Base-by-base conservation (phyloP, 2,329 filamentous ascomycete genomes). In the Verticillium nonalfalfae region DNA sequence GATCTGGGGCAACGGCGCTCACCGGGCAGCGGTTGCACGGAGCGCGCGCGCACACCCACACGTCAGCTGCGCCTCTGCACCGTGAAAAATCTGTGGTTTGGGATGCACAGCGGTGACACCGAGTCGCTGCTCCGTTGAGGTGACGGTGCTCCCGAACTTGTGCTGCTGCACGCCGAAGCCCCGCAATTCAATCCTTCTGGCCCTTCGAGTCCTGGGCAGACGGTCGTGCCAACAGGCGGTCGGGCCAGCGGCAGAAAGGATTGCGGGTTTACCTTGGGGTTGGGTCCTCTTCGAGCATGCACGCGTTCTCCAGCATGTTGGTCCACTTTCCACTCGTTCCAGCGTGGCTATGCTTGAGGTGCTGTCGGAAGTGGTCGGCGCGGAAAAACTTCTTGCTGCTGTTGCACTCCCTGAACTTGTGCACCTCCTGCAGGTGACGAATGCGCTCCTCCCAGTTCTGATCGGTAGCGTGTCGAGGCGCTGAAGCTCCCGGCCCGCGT, bases 271-370 rank as follows among this genome's bases (percentile, higher is more conserved):
- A 74, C 56, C 74, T 70, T 52, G 75, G 74, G 40, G 76, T 82
- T 35, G 85, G 81, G 60, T 97, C 93, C 72, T 96, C 83, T 60
- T 89, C 93, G 74, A 93, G 87, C 91, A 98, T 96, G 77, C 95
- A 99, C 5, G 93, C 92, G 72, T 92, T 96, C 74, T 99, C 95
- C 38, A 99, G 81, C 83, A 97, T 93, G 75, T 98, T 98, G 13
- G 95, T 99, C 95, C 95, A 99, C 76, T 98, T 98, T 36, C 95
- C 95, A 75, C 93, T 97, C 0, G 92, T 94, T 39, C 95, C 95
- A 40, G 91, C 91, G 76, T 98, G 95, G 73, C 93, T 97, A 74
- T 99, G 95, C 80, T 98, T 99, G 62, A 99, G 81, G 76, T 99
- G 95, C 75, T 99, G 95, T 63, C 95, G 88, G 81, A 99, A 99